A percentile compares a stretch with the other conserved stretches of the same genome.
Conservation (phyloP, 371 early-diverging fungal species). For the Phascolomyces articulosus region DNA sequence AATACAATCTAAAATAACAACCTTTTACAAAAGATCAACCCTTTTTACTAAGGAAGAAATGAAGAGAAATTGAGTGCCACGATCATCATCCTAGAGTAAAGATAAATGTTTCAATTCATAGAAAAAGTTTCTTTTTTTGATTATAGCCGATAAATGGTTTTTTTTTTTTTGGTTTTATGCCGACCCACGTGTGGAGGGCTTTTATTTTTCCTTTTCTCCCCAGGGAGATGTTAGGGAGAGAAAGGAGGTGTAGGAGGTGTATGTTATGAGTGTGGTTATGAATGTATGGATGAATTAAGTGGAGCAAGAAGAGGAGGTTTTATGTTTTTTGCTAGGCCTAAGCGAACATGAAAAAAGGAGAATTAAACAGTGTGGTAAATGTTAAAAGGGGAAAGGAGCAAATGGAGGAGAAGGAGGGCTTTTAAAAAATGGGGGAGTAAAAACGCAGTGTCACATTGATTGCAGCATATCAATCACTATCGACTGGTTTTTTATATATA, state of each 20-base stretch:
- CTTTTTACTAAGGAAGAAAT: too few relatives aligned
- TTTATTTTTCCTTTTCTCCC: too few relatives aligned
- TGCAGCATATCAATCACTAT: too few relatives aligned
- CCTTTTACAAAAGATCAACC: too few relatives aligned
- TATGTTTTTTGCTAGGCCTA: conserved; percentile 5
- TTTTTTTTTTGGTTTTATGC: background rate
- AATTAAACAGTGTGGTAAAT: background rate
- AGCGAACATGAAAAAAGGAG: conserved; percentile 12
- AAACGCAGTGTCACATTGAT: conserved; percentile 18
- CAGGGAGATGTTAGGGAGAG: background rate
- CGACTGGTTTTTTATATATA: conserved; percentile 7
- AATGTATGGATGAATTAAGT: too few relatives aligned
- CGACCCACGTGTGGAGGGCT: conserved; percentile 15
- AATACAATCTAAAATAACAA: too few relatives aligned
- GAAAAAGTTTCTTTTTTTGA: background rate
- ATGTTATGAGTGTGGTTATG: too few relatives aligned
- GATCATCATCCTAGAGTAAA: too few relatives aligned
- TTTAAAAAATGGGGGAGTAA: background rate
- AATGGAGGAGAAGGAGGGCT: background rate
- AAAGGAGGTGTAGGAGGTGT: too few relatives aligned
- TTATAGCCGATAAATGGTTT: background rate
- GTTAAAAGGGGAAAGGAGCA: background rate
- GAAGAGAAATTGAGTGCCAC: too few relatives aligned
- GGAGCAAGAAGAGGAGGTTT: too few relatives aligned
- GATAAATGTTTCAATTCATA: background rate